Evolutionary conservation across 148 eudicot species (phyloP).

Genomic region (Salicornia ramosissima): DNA sequence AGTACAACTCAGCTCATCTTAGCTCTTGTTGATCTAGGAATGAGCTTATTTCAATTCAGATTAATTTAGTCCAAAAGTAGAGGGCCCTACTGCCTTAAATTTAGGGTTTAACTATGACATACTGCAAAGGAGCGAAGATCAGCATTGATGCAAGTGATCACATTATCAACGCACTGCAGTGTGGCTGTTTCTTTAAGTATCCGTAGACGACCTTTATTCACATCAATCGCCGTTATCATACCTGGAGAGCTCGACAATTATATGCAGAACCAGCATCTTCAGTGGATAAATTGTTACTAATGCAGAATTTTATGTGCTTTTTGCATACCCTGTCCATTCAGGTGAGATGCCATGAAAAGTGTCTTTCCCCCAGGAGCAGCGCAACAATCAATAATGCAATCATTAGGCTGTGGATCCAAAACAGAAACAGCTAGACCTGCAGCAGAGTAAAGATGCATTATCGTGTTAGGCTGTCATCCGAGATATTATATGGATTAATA

Average conservation of each 20-base stretch:
- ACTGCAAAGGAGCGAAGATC: slow-evolving; percentile 80
- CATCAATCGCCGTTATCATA: slow-evolving; percentile 62
- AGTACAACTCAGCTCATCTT: too few species aligned
- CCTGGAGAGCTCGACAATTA: slow-evolving; percentile 37
- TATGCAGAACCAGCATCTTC: slow-evolving; percentile 10
- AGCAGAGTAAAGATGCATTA: slow-evolving; percentile 6
- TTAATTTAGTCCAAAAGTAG: too few species aligned
- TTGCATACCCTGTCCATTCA: slow-evolving; percentile 66
- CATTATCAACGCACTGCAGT: slow-evolving; percentile 57
- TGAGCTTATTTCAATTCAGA: too few species aligned
- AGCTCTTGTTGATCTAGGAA: too few species aligned
- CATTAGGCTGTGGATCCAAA: slow-evolving; percentile 87
- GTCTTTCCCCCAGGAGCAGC: slow-evolving; percentile 99
- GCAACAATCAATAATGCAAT: slow-evolving; percentile 81
- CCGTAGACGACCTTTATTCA: slow-evolving; percentile 83
- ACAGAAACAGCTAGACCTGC: slow-evolving; percentile 83
- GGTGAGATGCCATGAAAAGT: slow-evolving; percentile 79
- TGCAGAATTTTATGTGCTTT: neutral
- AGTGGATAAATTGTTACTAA: neutral
- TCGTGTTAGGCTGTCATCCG: slow-evolving; percentile 3
- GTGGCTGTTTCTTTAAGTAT: slow-evolving; percentile 82
- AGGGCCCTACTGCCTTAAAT: too few species aligned
- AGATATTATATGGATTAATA: neutral
- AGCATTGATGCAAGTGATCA: slow-evolving; percentile 60
- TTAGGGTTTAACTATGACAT: slow-evolving; percentile 24